Evolutionary conservation across 306 rosid genomes (phyloP).

Genomic region (Dalbergia cultrata): DNA sequence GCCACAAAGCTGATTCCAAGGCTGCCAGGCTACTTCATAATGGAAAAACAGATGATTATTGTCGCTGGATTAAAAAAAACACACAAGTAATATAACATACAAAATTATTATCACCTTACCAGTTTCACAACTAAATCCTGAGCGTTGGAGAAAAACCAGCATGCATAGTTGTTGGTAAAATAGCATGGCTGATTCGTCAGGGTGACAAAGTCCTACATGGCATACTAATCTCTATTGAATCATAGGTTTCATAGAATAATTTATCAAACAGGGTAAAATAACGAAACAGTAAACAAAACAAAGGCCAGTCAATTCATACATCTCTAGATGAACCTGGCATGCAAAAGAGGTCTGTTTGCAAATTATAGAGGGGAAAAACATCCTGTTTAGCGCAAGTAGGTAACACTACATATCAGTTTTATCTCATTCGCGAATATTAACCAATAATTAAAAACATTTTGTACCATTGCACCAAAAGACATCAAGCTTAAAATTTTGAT

Average conservation of each 20-base stretch:
- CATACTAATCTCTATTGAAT: conserved; percentile 2
- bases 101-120: conserved; percentile 8
- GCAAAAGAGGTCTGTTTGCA: conserved; percentile 10
- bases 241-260: not conserved
- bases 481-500: conserved; percentile 7
- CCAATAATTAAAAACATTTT: not conserved
- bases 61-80: conserved; percentile 28
- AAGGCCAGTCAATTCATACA: too few relatives aligned
- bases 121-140: conserved; percentile 22
- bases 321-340: too few relatives aligned
- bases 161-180: conserved; percentile 3
- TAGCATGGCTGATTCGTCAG: not conserved
- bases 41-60: conserved; percentile 6
- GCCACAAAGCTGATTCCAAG: conserved; percentile 8
- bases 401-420: not conserved
- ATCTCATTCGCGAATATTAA: not conserved
- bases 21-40: conserved; percentile 3
- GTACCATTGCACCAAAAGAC: conserved; percentile 27
- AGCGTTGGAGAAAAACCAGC: not conserved
- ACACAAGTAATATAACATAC: conserved; percentile 18
- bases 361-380: not conserved
- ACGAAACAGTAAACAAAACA: too few relatives aligned
- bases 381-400: not conserved
- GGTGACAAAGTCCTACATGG: conserved; percentile 13
- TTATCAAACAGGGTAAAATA: too few relatives aligned